A percentile compares a stretch with the other conserved stretches of the same genome.
These are phyloP conservation scores for Suillus brevipes DNA, from an alignment of 768 basidiomycete species.

Conservation along the genomic window DNA sequence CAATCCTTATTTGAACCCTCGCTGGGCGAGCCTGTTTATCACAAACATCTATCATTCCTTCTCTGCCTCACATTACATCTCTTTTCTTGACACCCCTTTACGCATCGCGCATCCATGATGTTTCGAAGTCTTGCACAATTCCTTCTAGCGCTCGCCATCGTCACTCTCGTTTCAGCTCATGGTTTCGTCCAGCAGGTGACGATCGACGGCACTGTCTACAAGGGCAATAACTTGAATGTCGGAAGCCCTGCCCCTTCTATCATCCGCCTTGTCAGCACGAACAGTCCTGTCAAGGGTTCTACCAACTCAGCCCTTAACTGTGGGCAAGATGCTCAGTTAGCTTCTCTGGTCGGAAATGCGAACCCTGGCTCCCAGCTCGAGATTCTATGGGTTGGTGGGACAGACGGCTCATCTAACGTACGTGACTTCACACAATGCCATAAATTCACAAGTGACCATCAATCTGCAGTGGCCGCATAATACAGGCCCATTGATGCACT, in stretches of 20 bases:
- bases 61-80: background rate
- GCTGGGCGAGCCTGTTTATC: background rate
- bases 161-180: constrained; percentile 29
- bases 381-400: constrained; percentile 52
- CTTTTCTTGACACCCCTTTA: background rate
- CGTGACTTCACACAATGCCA: constrained; percentile 8
- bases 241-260: constrained; percentile 33
- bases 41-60: background rate
- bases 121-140: constrained; percentile 1
- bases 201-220: constrained; percentile 29
- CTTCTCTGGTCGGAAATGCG: constrained; percentile 49
- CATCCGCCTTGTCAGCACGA: constrained; percentile 46
- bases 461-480: constrained; percentile 50
- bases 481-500: constrained; percentile 70
- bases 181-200: constrained; percentile 31
- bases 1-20: background rate
- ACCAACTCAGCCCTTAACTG: constrained; percentile 58
- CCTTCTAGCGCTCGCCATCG: constrained; percentile 15
- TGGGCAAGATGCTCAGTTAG: constrained; percentile 53
- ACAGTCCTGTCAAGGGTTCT: constrained; percentile 55
- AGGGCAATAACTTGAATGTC: constrained; percentile 35
- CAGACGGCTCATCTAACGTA: constrained; percentile 39
- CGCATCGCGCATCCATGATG: background rate
- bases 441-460: background rate
- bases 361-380: constrained; percentile 57